Evolutionary conservation across 1,284 basidiomycete genomes (phyloP).

Genomic region (Somion occarium): DNA sequence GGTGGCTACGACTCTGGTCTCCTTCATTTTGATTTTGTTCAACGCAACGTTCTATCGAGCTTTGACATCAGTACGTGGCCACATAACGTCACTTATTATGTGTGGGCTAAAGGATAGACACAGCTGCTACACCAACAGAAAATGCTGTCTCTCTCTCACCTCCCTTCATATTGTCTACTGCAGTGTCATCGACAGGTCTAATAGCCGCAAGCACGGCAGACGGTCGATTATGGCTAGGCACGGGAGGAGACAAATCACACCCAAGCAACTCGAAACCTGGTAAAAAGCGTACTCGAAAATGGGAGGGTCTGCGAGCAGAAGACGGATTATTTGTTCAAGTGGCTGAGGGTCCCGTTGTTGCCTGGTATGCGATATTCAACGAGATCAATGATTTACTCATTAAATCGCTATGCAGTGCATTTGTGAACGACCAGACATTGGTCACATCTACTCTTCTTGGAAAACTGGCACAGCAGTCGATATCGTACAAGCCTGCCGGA

Average conservation of each 20-base stretch:
- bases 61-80: conserved; percentile 49
- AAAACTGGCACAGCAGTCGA: conserved; percentile 40
- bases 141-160: conserved; percentile 59
- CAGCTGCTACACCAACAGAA: conserved; percentile 37
- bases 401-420: conserved; percentile 39
- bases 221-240: conserved; percentile 64
- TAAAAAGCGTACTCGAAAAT: conserved; percentile 57
- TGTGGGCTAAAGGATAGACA: not conserved
- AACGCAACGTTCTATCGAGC: conserved; percentile 53
- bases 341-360: conserved; percentile 68
- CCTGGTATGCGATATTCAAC: conserved; percentile 52
- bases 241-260: conserved; percentile 54
- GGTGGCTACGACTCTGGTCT: conserved; percentile 70
- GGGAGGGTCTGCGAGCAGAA: conserved; percentile 60
- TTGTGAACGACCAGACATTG: conserved; percentile 40
- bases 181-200: conserved; percentile 51
- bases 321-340: conserved; percentile 43
- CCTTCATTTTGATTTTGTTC: conserved; percentile 60
- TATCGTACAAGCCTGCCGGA: conserved; percentile 28
- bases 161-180: conserved; percentile 62
- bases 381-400: too few species aligned
- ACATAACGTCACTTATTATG: not conserved
- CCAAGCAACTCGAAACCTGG: conserved; percentile 12
- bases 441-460: conserved; percentile 59
- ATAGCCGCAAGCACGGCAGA: conserved; percentile 72